Evolutionary conservation across 345 rosid species (phyloP).

Genomic region (Bruguiera gymnorhiza): DNA sequence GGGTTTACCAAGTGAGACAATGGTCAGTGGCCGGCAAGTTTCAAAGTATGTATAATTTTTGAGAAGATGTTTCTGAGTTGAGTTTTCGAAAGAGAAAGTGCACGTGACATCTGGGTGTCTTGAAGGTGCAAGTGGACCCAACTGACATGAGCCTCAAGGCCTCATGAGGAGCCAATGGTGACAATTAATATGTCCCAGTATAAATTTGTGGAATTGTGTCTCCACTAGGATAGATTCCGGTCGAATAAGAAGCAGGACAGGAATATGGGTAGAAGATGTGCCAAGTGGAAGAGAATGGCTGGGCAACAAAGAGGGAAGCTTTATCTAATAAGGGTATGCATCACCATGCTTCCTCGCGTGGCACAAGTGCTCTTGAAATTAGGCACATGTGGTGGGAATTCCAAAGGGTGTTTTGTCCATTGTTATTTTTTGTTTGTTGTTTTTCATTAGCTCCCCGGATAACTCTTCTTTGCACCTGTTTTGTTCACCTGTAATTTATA

Average conservation of each 20-base stretch:
- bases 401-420: background rate
- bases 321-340: slow-evolving; percentile 55
- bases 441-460: too few relatives aligned
- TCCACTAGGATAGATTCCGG: too few relatives aligned
- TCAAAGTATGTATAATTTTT: background rate
- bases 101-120: slow-evolving; percentile 21
- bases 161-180: slow-evolving; percentile 10
- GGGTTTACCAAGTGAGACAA: slow-evolving; percentile 12
- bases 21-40: slow-evolving; percentile 39
- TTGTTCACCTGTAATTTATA: too few relatives aligned
- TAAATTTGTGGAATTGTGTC: background rate
- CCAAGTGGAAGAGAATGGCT: slow-evolving; percentile 55
- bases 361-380: slow-evolving; percentile 39
- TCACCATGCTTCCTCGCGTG: slow-evolving; percentile 64
- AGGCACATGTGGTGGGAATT: background rate
- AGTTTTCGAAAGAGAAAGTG: slow-evolving; percentile 9
- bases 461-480: too few relatives aligned
- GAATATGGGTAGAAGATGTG: slow-evolving; percentile 42
- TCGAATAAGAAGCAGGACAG: background rate
- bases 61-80: slow-evolving; percentile 15
- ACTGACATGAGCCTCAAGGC: slow-evolving; percentile 3
- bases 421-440: background rate
- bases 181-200: background rate
- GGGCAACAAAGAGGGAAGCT: slow-evolving; percentile 63
- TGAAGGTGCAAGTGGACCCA: slow-evolving; percentile 28